Conservation (phyloP, 208 protist species). For the Trypanosoma conorhini region DNA sequence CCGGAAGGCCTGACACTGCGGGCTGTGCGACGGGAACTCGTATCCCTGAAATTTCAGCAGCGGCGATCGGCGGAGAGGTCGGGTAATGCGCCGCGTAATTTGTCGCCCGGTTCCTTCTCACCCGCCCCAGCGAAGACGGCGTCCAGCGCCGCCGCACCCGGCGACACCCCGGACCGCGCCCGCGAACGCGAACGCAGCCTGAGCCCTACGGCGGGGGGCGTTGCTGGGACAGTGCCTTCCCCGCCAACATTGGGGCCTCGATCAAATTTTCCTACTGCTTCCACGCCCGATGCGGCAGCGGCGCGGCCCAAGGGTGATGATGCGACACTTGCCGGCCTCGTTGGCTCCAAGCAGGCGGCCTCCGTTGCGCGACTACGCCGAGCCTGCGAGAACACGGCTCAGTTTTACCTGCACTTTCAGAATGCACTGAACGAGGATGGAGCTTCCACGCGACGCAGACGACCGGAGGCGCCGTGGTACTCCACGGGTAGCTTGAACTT, state of each 20-base stretch:
- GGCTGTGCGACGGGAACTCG: constrained; percentile 22
- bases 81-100: not conserved
- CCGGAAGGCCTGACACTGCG: constrained; percentile 19
- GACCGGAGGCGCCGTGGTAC: constrained; percentile 31
- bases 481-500: constrained; percentile 24
- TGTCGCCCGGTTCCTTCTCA: not conserved
- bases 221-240: not conserved
- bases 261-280: not conserved
- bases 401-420: constrained; percentile 21
- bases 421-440: not conserved
- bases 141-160: too few relatives aligned
- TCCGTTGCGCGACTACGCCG: constrained; percentile 19
- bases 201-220: too few relatives aligned
- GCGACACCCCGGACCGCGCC: too few relatives aligned
- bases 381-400: constrained; percentile 23
- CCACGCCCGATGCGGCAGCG: not conserved
- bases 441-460: not conserved
- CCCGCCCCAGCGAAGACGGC: not conserved
- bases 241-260: not conserved
- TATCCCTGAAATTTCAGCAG: constrained; percentile 17
- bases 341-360: constrained; percentile 16
- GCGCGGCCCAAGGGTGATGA: not conserved
- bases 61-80: not conserved
- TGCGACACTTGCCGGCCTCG: constrained; percentile 10
- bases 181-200: too few relatives aligned